Percentiles rank a stretch among this genome's conserved stretches.
These are phyloP conservation scores for Pseudogymnoascus sp. DNA, from an alignment of 2,329 filamentous ascomycete genomes.

Conservation along the genomic window DNA sequence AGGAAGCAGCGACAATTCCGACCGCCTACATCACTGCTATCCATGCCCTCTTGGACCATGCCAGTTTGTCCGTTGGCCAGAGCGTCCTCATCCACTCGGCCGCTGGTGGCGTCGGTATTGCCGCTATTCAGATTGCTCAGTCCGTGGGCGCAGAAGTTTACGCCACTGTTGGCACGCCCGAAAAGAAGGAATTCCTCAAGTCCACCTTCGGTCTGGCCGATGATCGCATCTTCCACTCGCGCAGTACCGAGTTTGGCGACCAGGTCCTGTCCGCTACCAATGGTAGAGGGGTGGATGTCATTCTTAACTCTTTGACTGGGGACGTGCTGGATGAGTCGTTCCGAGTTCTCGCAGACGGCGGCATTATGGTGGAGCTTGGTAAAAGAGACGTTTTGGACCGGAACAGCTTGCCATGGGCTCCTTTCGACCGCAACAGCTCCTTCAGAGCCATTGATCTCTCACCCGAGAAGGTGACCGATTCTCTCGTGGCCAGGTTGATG, in stretches of 20 bases:
- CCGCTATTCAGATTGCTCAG: constrained; percentile 27
- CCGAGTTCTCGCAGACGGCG: constrained; percentile 26
- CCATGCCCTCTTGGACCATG: constrained; percentile 37
- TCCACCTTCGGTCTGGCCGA: constrained; percentile 13
- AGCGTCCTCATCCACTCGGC: constrained; percentile 20
- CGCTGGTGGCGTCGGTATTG: constrained; percentile 19
- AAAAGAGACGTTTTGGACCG: constrained; percentile 18
- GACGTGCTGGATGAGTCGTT: constrained; percentile 26
- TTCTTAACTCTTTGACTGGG: constrained; percentile 31
- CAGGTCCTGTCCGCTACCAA: constrained; percentile 28
- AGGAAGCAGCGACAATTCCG: constrained; percentile 34
- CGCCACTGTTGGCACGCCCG: constrained; percentile 31
- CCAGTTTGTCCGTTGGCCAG: constrained; percentile 30
- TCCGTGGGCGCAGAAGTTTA: constrained; percentile 33
- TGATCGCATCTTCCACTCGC: constrained; percentile 17
- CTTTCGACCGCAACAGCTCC: constrained; percentile 16
- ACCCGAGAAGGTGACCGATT: background rate
- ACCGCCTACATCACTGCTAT: constrained; percentile 37
- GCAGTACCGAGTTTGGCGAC: constrained; percentile 30
- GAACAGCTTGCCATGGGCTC: constrained; percentile 15
- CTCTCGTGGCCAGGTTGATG: constrained; percentile 11
- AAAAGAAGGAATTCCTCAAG: constrained; percentile 22
- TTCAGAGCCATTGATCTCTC: constrained; percentile 10
- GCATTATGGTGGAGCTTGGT: constrained; percentile 19
- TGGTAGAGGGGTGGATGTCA: constrained; percentile 29